These are phyloP conservation scores for Phaseolus coccineus DNA, from an alignment of 331 rosid species.

Conservation along the genomic window DNA sequence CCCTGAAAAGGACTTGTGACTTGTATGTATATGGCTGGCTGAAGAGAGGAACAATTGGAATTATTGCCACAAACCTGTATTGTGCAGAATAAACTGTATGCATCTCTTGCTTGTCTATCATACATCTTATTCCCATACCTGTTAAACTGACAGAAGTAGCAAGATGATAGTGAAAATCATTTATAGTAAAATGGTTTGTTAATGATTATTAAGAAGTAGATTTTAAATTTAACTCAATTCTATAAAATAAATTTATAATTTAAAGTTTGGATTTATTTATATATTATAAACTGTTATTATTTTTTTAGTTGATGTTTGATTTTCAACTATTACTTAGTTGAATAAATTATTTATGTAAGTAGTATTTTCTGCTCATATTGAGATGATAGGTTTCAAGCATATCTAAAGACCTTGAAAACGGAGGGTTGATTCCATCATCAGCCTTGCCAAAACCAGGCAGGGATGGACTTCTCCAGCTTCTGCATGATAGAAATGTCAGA, in stretches of 20 bases:
- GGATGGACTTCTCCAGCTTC: conserved; percentile 74
- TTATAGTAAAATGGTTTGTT: conserved; percentile 14
- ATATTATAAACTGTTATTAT: too few species aligned
- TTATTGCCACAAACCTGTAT: conserved; percentile 84
- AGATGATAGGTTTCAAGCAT: conserved; percentile 75
- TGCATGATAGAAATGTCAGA: conserved; percentile 62
- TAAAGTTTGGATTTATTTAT: too few species aligned
- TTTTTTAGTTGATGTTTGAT: too few species aligned
- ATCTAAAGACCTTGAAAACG: conserved; percentile 74
- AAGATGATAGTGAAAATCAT: conserved; percentile 7
- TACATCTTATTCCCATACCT: conserved; percentile 27
- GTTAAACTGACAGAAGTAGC: conserved; percentile 23
- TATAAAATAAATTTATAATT: too few species aligned
- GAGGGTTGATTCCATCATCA: conserved; percentile 50
- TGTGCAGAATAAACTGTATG: conserved; percentile 96
- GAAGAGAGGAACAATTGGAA: conserved; percentile 96
- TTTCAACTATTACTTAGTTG: neutral
- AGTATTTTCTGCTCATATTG: conserved; percentile 33
- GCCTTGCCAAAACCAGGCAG: conserved; percentile 64
- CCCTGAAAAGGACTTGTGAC: conserved; percentile 61
- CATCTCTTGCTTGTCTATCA: conserved; percentile 33
- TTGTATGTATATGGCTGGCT: conserved; percentile 94
- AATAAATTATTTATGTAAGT: neutral
- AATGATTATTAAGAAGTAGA: neutral
- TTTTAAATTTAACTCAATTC: too few species aligned